phyloP scores from a whole-genome alignment of 768 basidiomycete species.

The Leccinum boreale region DNA sequence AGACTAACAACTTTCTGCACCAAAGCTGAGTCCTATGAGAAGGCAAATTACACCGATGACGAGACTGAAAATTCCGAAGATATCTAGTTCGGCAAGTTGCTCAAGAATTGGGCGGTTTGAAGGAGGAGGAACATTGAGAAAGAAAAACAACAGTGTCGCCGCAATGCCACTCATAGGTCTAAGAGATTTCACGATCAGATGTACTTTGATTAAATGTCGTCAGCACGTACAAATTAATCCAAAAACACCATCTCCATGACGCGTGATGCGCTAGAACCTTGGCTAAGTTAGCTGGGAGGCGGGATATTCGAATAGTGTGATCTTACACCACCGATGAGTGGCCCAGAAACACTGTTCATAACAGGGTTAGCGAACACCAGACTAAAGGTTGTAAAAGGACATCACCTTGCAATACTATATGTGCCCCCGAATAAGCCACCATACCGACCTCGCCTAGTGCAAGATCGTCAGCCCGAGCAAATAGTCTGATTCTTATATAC shows the following conservation, averaged over 20 bases:
- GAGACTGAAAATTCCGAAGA: constrained; percentile 59
- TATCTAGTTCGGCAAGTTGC: constrained; percentile 65
- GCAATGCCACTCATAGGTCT: constrained; percentile 73
- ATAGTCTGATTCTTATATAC: constrained; percentile 15
- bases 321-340: constrained; percentile 78
- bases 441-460: background rate
- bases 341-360: constrained; percentile 57
- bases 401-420: background rate
- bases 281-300: background rate
- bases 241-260: constrained; percentile 83
- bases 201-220: background rate
- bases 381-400: constrained; percentile 30
- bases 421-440: background rate
- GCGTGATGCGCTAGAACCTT: constrained; percentile 71
- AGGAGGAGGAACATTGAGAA: constrained; percentile 73
- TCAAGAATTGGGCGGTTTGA: constrained; percentile 53
- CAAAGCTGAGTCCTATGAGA: constrained; percentile 67
- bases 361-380: background rate
- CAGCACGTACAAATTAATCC: background rate
- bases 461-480: background rate
- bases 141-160: constrained; percentile 58
- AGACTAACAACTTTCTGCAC: constrained; percentile 61
- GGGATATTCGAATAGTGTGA: background rate
- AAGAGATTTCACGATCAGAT: background rate
- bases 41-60: constrained; percentile 64